Percentiles rank a stretch among this genome's conserved stretches.
These are phyloP conservation scores for Papilionanthe hybrid DNA, from an alignment of 116 monocot species.

Conservation along the genomic window DNA sequence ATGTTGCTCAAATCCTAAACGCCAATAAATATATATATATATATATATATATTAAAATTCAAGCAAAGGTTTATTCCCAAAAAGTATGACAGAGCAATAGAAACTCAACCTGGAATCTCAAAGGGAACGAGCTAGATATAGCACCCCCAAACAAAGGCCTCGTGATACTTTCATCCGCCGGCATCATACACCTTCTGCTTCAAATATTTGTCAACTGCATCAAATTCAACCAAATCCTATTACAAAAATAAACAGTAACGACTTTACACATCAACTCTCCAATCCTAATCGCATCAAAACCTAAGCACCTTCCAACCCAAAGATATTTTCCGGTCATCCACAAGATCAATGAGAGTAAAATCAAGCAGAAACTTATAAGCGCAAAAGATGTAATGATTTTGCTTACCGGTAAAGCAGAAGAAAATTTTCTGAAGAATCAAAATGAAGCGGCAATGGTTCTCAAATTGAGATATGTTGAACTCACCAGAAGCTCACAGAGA, in stretches of 20 bases:
- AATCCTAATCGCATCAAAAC: not conserved
- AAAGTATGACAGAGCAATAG: not conserved
- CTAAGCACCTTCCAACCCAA: not conserved
- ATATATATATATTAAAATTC: too few relatives aligned
- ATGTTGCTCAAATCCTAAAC: conserved; percentile 38
- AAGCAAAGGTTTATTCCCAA: not conserved
- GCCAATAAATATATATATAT: not conserved
- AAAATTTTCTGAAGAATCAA: too few relatives aligned
- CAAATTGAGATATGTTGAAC: too few relatives aligned
- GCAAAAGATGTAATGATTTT: too few relatives aligned
- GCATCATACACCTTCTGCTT: not conserved
- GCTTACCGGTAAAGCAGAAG: too few relatives aligned
- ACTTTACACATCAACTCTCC: not conserved
- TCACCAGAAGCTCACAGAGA: too few relatives aligned
- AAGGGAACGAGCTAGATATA: conserved; percentile 11
- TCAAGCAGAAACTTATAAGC: too few relatives aligned
- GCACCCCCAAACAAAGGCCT: conserved; percentile 34
- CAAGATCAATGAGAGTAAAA: not conserved
- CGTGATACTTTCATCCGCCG: conserved; percentile 13
- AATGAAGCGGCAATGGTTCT: too few relatives aligned
- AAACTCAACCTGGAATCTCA: conserved; percentile 12
- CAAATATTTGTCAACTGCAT: not conserved
- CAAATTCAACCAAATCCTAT: not conserved
- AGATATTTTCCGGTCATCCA: not conserved
- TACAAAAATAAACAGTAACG: not conserved